These are phyloP conservation scores for Cryptosporidium meleagridis DNA, from an alignment of 169 alveolate species.

Conservation along the genomic window DNA sequence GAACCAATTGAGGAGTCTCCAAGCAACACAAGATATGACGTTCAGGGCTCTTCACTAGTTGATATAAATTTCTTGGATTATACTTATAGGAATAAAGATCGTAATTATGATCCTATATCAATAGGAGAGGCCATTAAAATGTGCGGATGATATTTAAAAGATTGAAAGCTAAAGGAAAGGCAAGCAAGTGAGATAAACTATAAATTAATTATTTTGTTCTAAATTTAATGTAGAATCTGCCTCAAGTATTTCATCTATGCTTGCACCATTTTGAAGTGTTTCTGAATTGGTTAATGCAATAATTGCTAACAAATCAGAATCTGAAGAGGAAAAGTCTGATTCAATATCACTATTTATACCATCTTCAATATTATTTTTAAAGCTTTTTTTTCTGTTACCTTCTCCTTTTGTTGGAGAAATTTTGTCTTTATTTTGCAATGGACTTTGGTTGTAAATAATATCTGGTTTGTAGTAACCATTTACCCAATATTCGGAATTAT, in stretches of 20 bases:
- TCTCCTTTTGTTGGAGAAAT: not conserved
- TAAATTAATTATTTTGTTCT: not conserved
- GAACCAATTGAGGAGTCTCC: constrained; percentile 44
- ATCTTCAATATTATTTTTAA: not conserved
- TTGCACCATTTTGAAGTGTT: constrained; percentile 21
- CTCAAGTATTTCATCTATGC: constrained; percentile 2
- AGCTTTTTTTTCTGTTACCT: not conserved
- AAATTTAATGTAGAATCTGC: not conserved
- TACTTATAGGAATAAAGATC: constrained; percentile 56
- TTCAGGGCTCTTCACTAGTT: constrained; percentile 70
- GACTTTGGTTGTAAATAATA: not conserved
- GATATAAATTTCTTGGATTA: constrained; percentile 65
- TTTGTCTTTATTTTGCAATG: not conserved
- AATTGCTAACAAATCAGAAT: constrained; percentile 34
- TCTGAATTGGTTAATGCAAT: constrained; percentile 61
- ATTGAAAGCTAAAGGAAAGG: not conserved
- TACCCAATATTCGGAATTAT: constrained; percentile 62
- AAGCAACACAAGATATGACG: constrained; percentile 22
- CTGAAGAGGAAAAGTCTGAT: not conserved
- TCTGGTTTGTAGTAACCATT: not conserved
- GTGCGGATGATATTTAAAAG: not conserved
- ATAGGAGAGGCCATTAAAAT: constrained; percentile 25
- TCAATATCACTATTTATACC: not conserved
- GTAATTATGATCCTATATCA: constrained; percentile 6
- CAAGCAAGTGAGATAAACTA: not conserved